These are phyloP conservation scores for Rosa multiflora DNA, from an alignment of 306 rosid species.

Conservation along the genomic window DNA sequence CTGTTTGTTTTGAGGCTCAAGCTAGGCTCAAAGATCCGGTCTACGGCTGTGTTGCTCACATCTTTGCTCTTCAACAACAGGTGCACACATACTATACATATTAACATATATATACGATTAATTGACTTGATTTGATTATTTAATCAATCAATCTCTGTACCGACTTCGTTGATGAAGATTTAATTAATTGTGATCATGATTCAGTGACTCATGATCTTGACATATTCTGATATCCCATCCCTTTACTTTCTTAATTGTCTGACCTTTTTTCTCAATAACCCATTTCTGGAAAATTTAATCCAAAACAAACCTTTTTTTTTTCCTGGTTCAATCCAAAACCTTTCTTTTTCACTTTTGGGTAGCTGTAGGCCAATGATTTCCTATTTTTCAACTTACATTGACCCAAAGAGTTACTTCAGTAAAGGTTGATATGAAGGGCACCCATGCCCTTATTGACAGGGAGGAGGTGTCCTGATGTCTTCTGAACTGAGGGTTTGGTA, in stretches of 20 bases:
- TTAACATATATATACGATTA: not conserved
- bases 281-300: slow-evolving; percentile 2
- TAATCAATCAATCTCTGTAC: not conserved
- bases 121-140: not conserved
- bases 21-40: slow-evolving; percentile 87
- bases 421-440: slow-evolving; percentile 3
- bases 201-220: slow-evolving; percentile 2
- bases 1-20: slow-evolving; percentile 90
- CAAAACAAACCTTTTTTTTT: not conserved
- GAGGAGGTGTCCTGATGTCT: slow-evolving; percentile 3
- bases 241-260: not conserved
- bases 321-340: not conserved
- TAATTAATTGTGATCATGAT: not conserved
- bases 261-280: not conserved
- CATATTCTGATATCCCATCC: slow-evolving; percentile 1
- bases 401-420: slow-evolving; percentile 1
- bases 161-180: slow-evolving; percentile 7
- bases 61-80: slow-evolving; percentile 95
- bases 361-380: slow-evolving; percentile 6
- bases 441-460: slow-evolving; percentile 7
- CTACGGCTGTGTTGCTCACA: slow-evolving; percentile 91
- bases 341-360: not conserved
- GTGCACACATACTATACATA: slow-evolving; percentile 23
- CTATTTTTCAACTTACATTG: slow-evolving; percentile 6
- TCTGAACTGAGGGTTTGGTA: slow-evolving; percentile 6